Evolutionary conservation across 2,329 filamentous ascomycete genomes (phyloP).

Genomic region (Colletotrichum cuscutae): DNA sequence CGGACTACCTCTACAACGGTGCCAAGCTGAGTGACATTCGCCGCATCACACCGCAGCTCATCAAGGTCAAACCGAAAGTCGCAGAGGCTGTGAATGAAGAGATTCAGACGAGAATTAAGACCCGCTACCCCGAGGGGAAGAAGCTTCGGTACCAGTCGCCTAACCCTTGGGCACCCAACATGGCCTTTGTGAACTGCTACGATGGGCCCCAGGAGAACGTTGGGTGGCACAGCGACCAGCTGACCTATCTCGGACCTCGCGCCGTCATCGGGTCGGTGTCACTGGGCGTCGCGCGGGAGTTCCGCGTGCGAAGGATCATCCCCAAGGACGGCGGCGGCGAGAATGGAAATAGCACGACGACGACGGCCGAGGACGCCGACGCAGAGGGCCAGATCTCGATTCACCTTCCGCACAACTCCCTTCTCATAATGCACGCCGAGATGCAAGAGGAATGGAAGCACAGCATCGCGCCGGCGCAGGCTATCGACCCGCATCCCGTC

Average conservation of each 20-base stretch:
- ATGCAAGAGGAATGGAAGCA: conserved; percentile 99
- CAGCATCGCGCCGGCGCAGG: conserved; percentile 77
- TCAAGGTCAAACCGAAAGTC: conserved; percentile 75
- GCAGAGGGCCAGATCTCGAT: conserved; percentile 89
- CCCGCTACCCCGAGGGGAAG: conserved; percentile 73
- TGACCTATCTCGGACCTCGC: conserved; percentile 91
- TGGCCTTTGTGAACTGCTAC: conserved; percentile 96
- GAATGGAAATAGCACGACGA: conserved; percentile 45
- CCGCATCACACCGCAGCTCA: conserved; percentile 78
- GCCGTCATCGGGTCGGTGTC: conserved; percentile 91
- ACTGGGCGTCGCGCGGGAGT: conserved; percentile 91
- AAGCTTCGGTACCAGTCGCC: conserved; percentile 85
- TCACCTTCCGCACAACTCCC: conserved; percentile 92
- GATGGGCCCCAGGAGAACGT: conserved; percentile 83
- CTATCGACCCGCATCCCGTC: conserved; percentile 86
- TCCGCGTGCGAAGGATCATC: conserved; percentile 83
- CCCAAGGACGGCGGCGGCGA: conserved; percentile 63
- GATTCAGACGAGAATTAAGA: conserved; percentile 75
- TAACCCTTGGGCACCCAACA: conserved; percentile 82
- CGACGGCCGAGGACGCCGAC: conserved; percentile 60
- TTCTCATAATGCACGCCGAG: conserved; percentile 95
- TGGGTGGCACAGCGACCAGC: conserved; percentile 91
- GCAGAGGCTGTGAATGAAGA: conserved; percentile 81
- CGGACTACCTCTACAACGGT: conserved; percentile 89
- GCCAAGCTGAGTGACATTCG: conserved; percentile 79